Evolutionary conservation across 1,284 basidiomycete species (phyloP).

Genomic region (Hypsizygus ulmarius): DNA sequence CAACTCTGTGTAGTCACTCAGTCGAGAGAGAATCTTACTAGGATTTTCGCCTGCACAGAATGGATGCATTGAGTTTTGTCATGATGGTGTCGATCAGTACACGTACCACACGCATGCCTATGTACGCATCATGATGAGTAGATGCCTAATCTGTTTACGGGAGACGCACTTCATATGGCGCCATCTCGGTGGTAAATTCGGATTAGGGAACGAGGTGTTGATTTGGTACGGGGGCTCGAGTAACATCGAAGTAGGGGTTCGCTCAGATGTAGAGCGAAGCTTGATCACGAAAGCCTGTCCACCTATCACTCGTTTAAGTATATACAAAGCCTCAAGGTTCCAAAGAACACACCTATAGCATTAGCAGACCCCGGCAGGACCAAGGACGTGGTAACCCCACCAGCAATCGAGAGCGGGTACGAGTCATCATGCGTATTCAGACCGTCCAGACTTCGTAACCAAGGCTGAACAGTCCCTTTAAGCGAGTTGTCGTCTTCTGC

Average conservation of each 20-base stretch:
- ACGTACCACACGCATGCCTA: constrained; percentile 60
- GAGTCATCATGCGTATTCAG: constrained; percentile 63
- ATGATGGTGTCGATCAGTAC: constrained; percentile 1
- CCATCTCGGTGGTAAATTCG: constrained; percentile 42
- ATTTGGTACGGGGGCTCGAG: constrained; percentile 53
- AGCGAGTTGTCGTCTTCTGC: constrained; percentile 51
- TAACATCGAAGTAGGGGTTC: constrained; percentile 54
- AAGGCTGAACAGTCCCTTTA: constrained; percentile 55
- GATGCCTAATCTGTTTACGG: not conserved
- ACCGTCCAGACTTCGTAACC: constrained; percentile 59
- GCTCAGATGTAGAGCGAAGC: constrained; percentile 52
- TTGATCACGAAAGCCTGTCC: constrained; percentile 71
- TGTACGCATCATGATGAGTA: constrained; percentile 4
- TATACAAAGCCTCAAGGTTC: not conserved
- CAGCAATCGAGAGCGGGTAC: constrained; percentile 55
- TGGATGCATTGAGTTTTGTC: not conserved
- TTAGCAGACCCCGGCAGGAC: constrained; percentile 45
- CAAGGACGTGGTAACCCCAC: constrained; percentile 71
- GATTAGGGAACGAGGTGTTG: constrained; percentile 38
- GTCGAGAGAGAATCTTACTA: constrained; percentile 24
- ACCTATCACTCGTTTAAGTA: constrained; percentile 26
- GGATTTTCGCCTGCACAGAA: constrained; percentile 43
- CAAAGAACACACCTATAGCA: constrained; percentile 37
- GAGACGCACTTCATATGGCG: constrained; percentile 54
- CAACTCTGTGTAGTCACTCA: not conserved